Percentiles rank a stretch among this genome's conserved stretches.
These are phyloP conservation scores for Coffea eugenioides DNA, from an alignment of 257 asterid genomes.

Conservation along the genomic window DNA sequence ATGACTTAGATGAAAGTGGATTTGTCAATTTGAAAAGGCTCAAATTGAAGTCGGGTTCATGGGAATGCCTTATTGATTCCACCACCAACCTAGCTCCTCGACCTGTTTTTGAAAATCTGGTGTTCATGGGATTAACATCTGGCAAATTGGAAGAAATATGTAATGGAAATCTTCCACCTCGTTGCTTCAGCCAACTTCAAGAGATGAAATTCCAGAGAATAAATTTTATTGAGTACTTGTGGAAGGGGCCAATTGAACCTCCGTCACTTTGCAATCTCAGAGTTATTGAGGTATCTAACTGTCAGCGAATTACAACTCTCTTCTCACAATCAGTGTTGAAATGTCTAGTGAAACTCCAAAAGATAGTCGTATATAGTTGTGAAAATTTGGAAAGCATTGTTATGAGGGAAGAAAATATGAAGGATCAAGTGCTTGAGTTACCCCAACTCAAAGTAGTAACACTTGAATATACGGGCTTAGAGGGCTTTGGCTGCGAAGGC, in stretches of 20 bases:
- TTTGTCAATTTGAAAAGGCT: too few relatives aligned
- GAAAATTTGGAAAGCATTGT: background rate
- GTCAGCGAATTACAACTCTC: background rate
- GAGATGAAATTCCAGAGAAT: background rate
- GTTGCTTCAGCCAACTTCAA: background rate
- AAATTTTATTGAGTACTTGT: background rate
- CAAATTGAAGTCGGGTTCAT: too few relatives aligned
- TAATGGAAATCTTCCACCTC: background rate
- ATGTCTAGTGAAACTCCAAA: background rate
- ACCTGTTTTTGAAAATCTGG: background rate
- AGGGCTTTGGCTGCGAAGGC: too few relatives aligned
- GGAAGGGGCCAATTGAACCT: background rate
- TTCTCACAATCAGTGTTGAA: background rate
- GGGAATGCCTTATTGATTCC: background rate
- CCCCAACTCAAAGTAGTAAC: too few relatives aligned
- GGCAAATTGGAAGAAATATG: background rate
- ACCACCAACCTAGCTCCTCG: background rate
- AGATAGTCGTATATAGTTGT: background rate
- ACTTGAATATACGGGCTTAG: too few relatives aligned
- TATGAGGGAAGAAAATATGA: background rate
- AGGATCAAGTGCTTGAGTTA: too few relatives aligned
- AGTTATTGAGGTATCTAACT: background rate
- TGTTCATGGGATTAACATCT: background rate
- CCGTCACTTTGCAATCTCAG: slow-evolving; percentile 1
- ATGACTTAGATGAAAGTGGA: too few relatives aligned